Evolutionary conservation across 1,284 basidiomycete species (phyloP), one percentile per base, ranked within the genome.

Genomic region (Fomitopsis pinicola): DNA sequence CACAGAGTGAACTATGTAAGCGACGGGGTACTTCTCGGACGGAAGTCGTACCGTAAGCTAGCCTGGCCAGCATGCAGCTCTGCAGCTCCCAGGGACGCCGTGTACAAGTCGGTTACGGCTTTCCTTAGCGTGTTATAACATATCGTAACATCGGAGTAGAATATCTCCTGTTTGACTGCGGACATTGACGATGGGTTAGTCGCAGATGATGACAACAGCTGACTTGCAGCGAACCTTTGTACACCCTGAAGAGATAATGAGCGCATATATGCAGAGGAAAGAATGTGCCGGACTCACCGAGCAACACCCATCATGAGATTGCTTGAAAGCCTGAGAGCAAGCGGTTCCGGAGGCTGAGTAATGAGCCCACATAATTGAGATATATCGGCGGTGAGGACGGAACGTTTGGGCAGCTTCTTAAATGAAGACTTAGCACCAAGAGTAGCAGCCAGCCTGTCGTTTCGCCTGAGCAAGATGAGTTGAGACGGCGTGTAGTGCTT

Each of bases 301-400:
- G 88, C 89, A 22, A 91, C 93, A 6, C 93, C 94, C 59, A 95
- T 87, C 79, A 96, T 87, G 40, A 96, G 75, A 70, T 92, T 92
- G 62, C 92, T 93, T 12, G 92, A 94, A 59, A 95, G 77, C 53
- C 93, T 81, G 59, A 96, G 77, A 1, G 93, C 92, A 46, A 96
- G 80, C 42, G 94, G 93, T 67, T 95, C 94, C n/a, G 81, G 76
- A 7, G 93, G 94, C 66, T 89, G 80, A 38, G 85, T 83, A 59
- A 96, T 94, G 52, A 94, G 80, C 48, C 81, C 83, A 71, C 93
- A 96, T 69, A 95, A 74, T 70, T 89, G 83, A 42, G 84, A 73
- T 42, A 96, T 93, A 73, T 95, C 88, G 45, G 92, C 90, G 15
- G 84, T 86, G 64, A 91, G 77, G 28, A 95, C 88, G 58, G 89